Base-by-base conservation (phyloP, 345 rosid species). In the Eutrema japonicum region DNA sequence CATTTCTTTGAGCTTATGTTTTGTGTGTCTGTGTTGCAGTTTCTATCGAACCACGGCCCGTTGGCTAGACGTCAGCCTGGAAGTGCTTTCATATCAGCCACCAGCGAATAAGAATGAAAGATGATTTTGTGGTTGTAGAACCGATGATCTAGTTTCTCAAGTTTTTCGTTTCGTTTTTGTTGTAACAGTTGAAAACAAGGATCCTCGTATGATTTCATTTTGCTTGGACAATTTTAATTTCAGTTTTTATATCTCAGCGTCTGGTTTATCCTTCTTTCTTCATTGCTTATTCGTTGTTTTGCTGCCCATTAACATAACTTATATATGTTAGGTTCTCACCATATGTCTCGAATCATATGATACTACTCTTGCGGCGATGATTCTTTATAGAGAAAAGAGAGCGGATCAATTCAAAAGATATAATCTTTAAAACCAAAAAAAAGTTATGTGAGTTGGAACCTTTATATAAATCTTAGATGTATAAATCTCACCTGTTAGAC, bases 51-150 rank as follows among this genome's bases (percentile, higher is more conserved):
- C 71, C 82, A 82, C 36, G 82, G 82, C 0, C 79, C 73, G 0
- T 73, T 82, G 80, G 63, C 85, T 16, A 48, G 37, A 0, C 82
- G 85, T 58, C 78, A 64, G 37, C 84, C 84, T 43, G 84, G 84
- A 67, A 82, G 84, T 64, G 85, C 83, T 8, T 82, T 79, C 57
- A 62, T 82, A 5, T 14, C 68, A 8, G 81, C 74, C 6, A 37
- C 75, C n/a, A n/a, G 54, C 47, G 73, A 67, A 33, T 59, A 52
- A 60, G 79, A 7, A 60, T 2, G 63, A 43, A 43, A 45, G 74
- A 68, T 52, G 64, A 36, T 61, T 30, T 30, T 76, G 60, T 70
- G 74, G 64, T 51, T 51, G 70, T 76, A 29, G 64, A 62, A 76
- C 52, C 36, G 49, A 8, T 61, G 0, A 46, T 68, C 46, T 76